phyloP scores from a whole-genome alignment of 1,284 basidiomycete species.

The Irpex sp. region DNA sequence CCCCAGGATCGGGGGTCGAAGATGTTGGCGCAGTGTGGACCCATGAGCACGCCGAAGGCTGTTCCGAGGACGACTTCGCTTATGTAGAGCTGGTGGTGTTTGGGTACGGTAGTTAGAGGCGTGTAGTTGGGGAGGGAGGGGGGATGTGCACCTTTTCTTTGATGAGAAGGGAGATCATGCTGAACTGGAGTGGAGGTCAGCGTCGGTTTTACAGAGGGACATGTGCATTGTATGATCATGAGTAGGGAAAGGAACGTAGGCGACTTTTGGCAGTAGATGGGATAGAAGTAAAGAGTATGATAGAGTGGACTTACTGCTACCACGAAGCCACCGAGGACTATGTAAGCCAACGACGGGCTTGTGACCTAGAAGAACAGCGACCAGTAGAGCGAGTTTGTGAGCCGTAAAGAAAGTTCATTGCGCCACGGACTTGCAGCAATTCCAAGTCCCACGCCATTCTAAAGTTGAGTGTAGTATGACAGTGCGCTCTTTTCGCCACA shows the following conservation, averaged over 20 bases:
- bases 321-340: constrained; percentile 76
- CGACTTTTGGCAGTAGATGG: neutral
- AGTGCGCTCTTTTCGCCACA: no score
- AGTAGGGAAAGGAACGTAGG: neutral
- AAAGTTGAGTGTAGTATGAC: neutral
- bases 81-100: constrained; percentile 60
- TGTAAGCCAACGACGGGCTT: constrained; percentile 56
- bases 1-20: constrained; percentile 85
- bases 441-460: constrained; percentile 11
- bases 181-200: constrained; percentile 49
- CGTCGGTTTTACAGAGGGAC: neutral
- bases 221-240: neutral
- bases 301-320: constrained; percentile 44
- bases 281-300: neutral
- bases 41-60: constrained; percentile 67
- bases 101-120: neutral
- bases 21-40: constrained; percentile 71
- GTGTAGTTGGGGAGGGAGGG: neutral
- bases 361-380: constrained; percentile 37
- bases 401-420: constrained; percentile 14
- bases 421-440: constrained; percentile 27
- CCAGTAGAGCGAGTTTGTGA: constrained; percentile 26
- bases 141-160: constrained; percentile 62
- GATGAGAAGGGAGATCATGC: constrained; percentile 75
- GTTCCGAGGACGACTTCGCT: constrained; percentile 94